These are phyloP conservation scores for Nyctanthes arbortristis DNA, from an alignment of 257 asterid species.

Conservation along the genomic window DNA sequence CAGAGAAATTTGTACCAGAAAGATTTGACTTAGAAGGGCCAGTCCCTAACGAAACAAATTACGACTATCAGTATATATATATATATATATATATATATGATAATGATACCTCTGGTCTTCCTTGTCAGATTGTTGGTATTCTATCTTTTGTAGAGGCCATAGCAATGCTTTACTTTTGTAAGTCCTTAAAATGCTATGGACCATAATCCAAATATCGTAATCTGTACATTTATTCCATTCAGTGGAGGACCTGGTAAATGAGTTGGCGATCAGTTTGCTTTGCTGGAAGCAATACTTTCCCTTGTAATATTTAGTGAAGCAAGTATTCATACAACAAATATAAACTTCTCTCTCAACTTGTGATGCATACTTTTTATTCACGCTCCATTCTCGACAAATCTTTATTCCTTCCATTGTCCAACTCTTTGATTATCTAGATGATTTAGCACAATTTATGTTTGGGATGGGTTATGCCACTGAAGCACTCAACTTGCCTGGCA, in stretches of 20 bases:
- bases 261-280: conserved; percentile 95
- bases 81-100: too few relatives aligned
- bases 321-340: conserved; percentile 92
- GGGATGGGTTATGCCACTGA: conserved; percentile 99
- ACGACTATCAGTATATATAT: conserved; percentile 71
- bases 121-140: too few relatives aligned
- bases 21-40: conserved; percentile 74
- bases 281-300: conserved; percentile 81
- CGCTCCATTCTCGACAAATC: not conserved
- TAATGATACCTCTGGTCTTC: too few relatives aligned
- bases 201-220: conserved; percentile 5
- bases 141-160: too few relatives aligned
- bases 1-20: conserved; percentile 85
- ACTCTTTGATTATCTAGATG: conserved; percentile 83
- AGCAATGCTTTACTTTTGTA: too few relatives aligned
- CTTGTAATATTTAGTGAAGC: conserved; percentile 90
- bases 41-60: conserved; percentile 84
- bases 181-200: conserved; percentile 7
- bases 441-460: conserved; percentile 97
- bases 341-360: conserved; percentile 31
- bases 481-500: conserved; percentile 98
- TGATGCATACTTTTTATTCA: not conserved
- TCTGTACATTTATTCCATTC: conserved; percentile 76
- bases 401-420: not conserved
- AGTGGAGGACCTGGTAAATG: conserved; percentile 98